Evolutionary conservation across 345 rosid genomes (phyloP).

Genomic region (Lepidium didymum): DNA sequence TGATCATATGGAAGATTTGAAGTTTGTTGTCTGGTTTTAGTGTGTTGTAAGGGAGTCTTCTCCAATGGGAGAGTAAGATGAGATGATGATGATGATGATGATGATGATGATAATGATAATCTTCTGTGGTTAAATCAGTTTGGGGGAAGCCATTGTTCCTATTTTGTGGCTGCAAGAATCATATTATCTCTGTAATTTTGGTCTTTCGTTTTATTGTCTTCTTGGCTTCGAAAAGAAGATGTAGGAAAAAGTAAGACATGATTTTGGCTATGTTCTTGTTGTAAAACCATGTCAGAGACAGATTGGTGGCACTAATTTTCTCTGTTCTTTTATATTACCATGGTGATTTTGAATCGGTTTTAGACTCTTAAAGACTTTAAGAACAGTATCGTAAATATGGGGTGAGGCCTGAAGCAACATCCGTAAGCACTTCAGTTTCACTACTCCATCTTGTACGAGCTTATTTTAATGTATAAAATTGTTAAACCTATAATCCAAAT

Average conservation of each 20-base stretch:
- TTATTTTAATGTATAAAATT: too few species aligned
- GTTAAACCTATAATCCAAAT: too few species aligned
- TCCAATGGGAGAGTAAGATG: slow-evolving; percentile 12
- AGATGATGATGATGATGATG: slow-evolving; percentile 18
- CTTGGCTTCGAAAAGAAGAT: slow-evolving; percentile 11
- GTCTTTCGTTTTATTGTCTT: background rate
- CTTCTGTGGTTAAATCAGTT: slow-evolving; percentile 14
- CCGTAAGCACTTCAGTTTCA: slow-evolving; percentile 41
- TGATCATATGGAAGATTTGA: slow-evolving; percentile 19
- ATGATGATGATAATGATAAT: slow-evolving; percentile 10
- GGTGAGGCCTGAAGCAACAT: slow-evolving; percentile 89
- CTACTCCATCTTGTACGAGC: background rate
- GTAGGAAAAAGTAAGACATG: slow-evolving; percentile 20
- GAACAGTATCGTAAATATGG: background rate
- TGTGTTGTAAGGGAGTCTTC: slow-evolving; percentile 11
- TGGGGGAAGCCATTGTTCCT: slow-evolving; percentile 20
- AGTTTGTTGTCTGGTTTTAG: slow-evolving; percentile 12
- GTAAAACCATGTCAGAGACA: slow-evolving; percentile 19
- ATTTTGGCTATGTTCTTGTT: slow-evolving; percentile 23
- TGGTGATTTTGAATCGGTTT: background rate
- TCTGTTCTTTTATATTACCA: background rate
- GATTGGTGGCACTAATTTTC: background rate
- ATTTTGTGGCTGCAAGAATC: slow-evolving; percentile 6
- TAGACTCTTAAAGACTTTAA: background rate
- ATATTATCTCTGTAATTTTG: slow-evolving; percentile 16